Base-by-base conservation (phyloP, 176 grass and related monocot species). In the Avena eriantha region DNA sequence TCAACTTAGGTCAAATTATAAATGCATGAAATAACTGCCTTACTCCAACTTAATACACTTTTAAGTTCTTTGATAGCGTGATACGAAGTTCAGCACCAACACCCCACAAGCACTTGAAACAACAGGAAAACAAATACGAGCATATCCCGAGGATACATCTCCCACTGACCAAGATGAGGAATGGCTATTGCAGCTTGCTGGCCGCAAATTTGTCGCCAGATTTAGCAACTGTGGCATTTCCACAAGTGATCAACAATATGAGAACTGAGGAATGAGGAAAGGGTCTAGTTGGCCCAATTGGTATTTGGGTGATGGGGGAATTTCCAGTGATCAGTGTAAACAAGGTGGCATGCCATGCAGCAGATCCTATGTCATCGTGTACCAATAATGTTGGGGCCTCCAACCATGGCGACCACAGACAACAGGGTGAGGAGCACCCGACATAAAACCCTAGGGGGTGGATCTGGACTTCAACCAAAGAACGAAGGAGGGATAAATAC, bases 1-100 rank as follows among this genome's bases (percentile, higher is more conserved):
- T 61, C 24, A 90, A 57, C 65, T 51, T 79, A 79, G 13, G 39
- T 41, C 39, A 76, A 63, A 49, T 75, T 75, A 34, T 22, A 74
- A 72, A 74, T 65, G 81, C 51, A 82, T 49, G 49, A 50, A 90
- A 54, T 5, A 86, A 17, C 14, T 34, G 17, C n/a, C 36, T 34
- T 79, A n/a, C 47, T 76, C 61, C 24, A 90, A 57, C 66, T 53
- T 79, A 79, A 8, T 6, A 48, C 70, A 83, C 48, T 70, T 54
- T 34, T 53, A 54, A 33, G 26, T 76, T 54, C 73, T 33, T 73
- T 76, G 23, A 33, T 53, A 22, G 15, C 0, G 15, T 54, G 15
- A 54, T 54, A 5, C 31, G 36, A 76, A 54, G 16, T 54, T 19
- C 49, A 54, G 16, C 23, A 76, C 1, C 26, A 18, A 53, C 48